Percentiles rank a stretch among this genome's conserved stretches.
These are phyloP conservation scores for Boletus smithii DNA, from an alignment of 1,284 basidiomycete species.

Conservation along the genomic window DNA sequence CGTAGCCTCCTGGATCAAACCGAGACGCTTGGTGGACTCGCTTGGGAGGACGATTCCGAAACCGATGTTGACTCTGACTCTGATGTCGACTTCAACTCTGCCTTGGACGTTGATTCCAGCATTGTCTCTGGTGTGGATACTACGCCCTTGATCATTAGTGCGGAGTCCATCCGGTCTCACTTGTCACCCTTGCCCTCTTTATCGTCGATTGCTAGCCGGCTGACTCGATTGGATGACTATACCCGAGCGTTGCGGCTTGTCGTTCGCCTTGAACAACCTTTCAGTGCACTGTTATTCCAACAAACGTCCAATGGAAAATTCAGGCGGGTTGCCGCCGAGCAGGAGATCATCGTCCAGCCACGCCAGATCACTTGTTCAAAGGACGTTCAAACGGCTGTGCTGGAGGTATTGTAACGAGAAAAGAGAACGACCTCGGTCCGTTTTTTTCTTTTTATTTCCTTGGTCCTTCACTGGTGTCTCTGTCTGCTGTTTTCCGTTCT, in stretches of 20 bases:
- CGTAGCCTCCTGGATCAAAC: not conserved
- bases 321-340: slow-evolving; percentile 1
- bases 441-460: not conserved
- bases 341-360: slow-evolving; percentile 6
- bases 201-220: not conserved
- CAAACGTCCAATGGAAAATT: slow-evolving; percentile 2
- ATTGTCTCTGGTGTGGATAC: not conserved
- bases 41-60: slow-evolving; percentile 15
- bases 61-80: slow-evolving; percentile 3
- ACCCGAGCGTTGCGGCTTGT: slow-evolving; percentile 10
- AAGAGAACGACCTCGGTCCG: not conserved
- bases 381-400: slow-evolving; percentile 5
- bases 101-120: not conserved
- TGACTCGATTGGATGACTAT: slow-evolving; percentile 2
- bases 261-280: slow-evolving; percentile 11
- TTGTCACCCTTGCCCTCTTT: not conserved
- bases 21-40: not conserved
- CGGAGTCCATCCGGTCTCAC: not conserved
- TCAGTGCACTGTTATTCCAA: slow-evolving; percentile 8
- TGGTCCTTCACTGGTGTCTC: not conserved
- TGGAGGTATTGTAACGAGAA: slow-evolving; percentile 1
- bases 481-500: not conserved
- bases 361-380: slow-evolving; percentile 1
- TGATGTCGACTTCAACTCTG: slow-evolving; percentile 3
- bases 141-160: not conserved